phyloP scores from a whole-genome alignment of 106 monocot species.

The Apostasia ramifera region DNA sequence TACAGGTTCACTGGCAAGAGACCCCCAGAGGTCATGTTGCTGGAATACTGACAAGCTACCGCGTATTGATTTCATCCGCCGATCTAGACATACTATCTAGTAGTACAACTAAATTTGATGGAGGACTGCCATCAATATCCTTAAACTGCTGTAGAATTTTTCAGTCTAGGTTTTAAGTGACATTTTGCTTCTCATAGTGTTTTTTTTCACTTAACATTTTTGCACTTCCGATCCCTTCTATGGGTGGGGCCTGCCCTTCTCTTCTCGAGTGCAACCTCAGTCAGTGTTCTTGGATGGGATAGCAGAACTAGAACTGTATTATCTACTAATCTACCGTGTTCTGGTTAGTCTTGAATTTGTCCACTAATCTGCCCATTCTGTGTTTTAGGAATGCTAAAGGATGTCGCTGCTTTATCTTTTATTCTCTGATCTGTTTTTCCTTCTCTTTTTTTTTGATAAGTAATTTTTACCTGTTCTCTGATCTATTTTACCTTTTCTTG shows the following conservation, averaged over 20 bases:
- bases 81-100: constrained; percentile 87
- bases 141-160: constrained; percentile 8
- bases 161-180: too few relatives aligned
- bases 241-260: constrained; percentile 98
- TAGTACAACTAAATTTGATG: constrained; percentile 69
- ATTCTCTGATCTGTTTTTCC: background rate
- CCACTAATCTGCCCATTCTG: too few relatives aligned
- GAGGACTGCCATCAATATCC: constrained; percentile 93
- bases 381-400: background rate
- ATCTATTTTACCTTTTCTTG: background rate
- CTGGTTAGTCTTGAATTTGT: constrained; percentile 26
- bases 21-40: constrained; percentile 90
- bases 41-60: constrained; percentile 79
- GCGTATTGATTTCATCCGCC: constrained; percentile 78
- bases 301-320: constrained; percentile 78
- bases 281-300: constrained; percentile 95
- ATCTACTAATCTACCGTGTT: constrained; percentile 78
- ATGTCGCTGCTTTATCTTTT: background rate
- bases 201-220: constrained; percentile 52
- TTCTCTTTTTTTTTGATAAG: background rate
- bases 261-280: constrained; percentile 87
- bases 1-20: constrained; percentile 92
- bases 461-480: background rate
- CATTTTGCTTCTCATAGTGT: background rate
- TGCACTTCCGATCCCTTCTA: constrained; percentile 75